phyloP scores from a whole-genome alignment of 2,329 filamentous ascomycete genomes.

The Hypoxylon sp. region DNA sequence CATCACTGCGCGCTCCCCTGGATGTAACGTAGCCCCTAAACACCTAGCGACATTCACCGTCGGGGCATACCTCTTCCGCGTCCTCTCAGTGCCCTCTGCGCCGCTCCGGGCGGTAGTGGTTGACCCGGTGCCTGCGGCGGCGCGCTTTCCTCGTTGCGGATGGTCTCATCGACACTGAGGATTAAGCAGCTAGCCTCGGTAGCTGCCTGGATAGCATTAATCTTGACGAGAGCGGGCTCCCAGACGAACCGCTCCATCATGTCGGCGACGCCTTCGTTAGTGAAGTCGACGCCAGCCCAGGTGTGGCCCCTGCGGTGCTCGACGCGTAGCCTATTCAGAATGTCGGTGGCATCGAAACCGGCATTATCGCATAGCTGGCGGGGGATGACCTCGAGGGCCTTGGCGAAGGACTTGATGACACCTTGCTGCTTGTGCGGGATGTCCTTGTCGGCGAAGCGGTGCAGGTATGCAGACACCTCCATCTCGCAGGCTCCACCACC shows the following conservation, averaged over 20 bases:
- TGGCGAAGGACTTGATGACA: slow-evolving; percentile 97
- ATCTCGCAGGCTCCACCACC: slow-evolving; percentile 96
- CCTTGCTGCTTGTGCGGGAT: slow-evolving; percentile 95
- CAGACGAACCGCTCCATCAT: slow-evolving; percentile 97
- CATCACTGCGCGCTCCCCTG: slow-evolving; percentile 11
- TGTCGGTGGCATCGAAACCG: slow-evolving; percentile 97
- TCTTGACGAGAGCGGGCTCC: slow-evolving; percentile 96
- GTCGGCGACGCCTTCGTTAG: slow-evolving; percentile 89
- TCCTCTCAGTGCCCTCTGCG: slow-evolving; percentile 87
- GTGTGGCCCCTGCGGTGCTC: slow-evolving; percentile 93
- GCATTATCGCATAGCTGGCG: slow-evolving; percentile 98
- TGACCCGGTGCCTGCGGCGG: slow-evolving; percentile 84
- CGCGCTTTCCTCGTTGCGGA: slow-evolving; percentile 95
- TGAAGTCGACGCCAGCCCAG: slow-evolving; percentile 97
- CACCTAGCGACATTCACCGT: slow-evolving; percentile 62
- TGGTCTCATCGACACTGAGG: slow-evolving; percentile 96
- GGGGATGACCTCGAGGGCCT: slow-evolving; percentile 95
- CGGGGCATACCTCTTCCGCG: slow-evolving; percentile 91
- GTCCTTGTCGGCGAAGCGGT: slow-evolving; percentile 92
- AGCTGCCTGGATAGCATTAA: slow-evolving; percentile 96
- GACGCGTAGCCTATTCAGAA: slow-evolving; percentile 94
- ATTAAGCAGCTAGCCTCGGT: slow-evolving; percentile 97
- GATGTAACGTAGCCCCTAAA: slow-evolving; percentile 19
- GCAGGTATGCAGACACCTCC: slow-evolving; percentile 94
- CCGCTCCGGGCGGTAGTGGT: slow-evolving; percentile 82